A percentile compares a stretch with the other conserved stretches of the same genome.
Evolutionary conservation across 176 grass and related monocot species (phyloP).

Genomic region (barley (Hordeum vulgare)): MorexV3_pseudomolecules_assembly NC_058520.1:505254678-505255177

Average conservation of each 20-base stretch:
- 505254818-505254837: neutral
- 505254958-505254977: too few species aligned
- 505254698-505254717: constrained; percentile 6
- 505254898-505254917: neutral
- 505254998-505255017: too few species aligned
- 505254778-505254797: neutral
- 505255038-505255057: too few species aligned
- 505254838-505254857: neutral
- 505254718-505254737: constrained; percentile 16
- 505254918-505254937: neutral
- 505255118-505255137: neutral
- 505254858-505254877: neutral
- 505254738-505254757: neutral
- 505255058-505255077: neutral
- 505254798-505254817: neutral
- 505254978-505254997: too few species aligned
- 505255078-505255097: neutral
- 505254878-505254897: neutral
- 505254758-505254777: constrained; percentile 6
- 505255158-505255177: too few species aligned
- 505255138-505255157: too few species aligned
- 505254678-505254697: constrained; percentile 22
- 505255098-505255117: neutral
- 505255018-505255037: too few species aligned
- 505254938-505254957: too few species aligned